A percentile compares a stretch with the other conserved stretches of the same genome.
Evolutionary conservation across 306 rosid species (phyloP).

Genomic region (Dalbergia oliveri): DNA sequence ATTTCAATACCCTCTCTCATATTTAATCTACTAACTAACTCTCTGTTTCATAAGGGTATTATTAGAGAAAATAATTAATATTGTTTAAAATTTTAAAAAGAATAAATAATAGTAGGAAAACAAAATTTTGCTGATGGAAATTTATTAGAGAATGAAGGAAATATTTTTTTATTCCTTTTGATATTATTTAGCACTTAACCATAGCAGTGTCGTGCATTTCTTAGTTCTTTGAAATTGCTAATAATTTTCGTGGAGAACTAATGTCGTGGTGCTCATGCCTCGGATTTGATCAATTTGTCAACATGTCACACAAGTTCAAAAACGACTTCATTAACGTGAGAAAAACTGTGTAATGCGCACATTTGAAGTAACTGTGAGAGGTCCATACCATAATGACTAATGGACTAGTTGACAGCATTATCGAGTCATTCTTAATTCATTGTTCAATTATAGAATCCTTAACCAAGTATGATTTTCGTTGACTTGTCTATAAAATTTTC

Average conservation of each 20-base stretch:
- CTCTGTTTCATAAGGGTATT: no score
- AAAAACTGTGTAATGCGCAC: background rate
- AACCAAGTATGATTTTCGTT: slow-evolving; percentile 31
- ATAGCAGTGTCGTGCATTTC: no score
- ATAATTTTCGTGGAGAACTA: slow-evolving; percentile 55
- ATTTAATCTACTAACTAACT: no score
- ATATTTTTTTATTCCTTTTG: no score
- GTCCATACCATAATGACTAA: slow-evolving; percentile 7
- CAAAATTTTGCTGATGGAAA: no score
- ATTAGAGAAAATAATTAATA: no score
- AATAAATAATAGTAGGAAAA: no score
- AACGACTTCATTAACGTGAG: background rate
- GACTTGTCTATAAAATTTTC: slow-evolving; percentile 39
- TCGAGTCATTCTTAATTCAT: slow-evolving; percentile 33
- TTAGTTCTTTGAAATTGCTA: slow-evolving; percentile 38
- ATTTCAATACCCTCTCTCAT: no score
- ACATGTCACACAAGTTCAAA: slow-evolving; percentile 9
- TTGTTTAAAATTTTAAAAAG: no score
- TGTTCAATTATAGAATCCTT: slow-evolving; percentile 45
- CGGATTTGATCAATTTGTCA: slow-evolving; percentile 63
- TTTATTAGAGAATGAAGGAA: no score
- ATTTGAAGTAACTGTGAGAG: slow-evolving; percentile 16
- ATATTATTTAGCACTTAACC: no score
- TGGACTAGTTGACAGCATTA: slow-evolving; percentile 32
- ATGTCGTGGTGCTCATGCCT: slow-evolving; percentile 53